Conservation (phyloP, 208 protist genomes). For the Zelonia costaricensis region DNA sequence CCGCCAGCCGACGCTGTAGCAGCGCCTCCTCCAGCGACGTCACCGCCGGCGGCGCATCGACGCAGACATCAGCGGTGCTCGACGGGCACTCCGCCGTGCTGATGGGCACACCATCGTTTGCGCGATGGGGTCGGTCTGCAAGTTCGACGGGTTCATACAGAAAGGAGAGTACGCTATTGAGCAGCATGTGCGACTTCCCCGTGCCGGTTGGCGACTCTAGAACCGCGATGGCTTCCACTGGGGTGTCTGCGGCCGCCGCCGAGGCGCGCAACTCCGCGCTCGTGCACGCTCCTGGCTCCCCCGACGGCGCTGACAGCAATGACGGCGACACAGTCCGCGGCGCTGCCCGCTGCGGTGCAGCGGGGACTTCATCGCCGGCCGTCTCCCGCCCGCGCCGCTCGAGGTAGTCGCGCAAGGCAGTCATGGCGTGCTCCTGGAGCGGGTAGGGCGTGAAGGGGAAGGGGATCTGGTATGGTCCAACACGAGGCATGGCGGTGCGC, state of each 20-base stretch:
- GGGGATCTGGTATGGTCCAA: conserved; percentile 60
- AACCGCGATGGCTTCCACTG: conserved; percentile 65
- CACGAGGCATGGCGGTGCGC: conserved; percentile 17
- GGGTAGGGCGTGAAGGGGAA: conserved; percentile 85
- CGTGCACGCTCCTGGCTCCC: not conserved
- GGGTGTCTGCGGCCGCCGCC: not conserved
- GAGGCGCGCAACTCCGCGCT: too few species aligned
- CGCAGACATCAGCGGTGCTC: too few species aligned
- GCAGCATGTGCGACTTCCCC: conserved; percentile 94
- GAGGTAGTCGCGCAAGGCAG: conserved; percentile 46
- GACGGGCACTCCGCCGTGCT: too few species aligned
- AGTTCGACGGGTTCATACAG: conserved; percentile 42
- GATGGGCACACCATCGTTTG: too few species aligned
- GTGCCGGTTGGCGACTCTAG: conserved; percentile 96
- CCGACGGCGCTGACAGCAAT: not conserved
- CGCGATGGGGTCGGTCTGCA: not conserved
- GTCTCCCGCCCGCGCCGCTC: conserved; percentile 3
- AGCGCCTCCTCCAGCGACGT: conserved; percentile 26
- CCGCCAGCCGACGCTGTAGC: conserved; percentile 37
- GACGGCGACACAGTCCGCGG: not conserved
- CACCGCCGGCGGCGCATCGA: too few species aligned
- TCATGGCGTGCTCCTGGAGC: conserved; percentile 76
- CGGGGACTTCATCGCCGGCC: not conserved
- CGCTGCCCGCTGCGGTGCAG: not conserved
- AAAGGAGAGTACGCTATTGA: conserved; percentile 81